Evolutionary conservation across 768 basidiomycete species (phyloP), one percentile per base, ranked within the genome.

Genomic region (Paxillus ammoniavirescens): DNA sequence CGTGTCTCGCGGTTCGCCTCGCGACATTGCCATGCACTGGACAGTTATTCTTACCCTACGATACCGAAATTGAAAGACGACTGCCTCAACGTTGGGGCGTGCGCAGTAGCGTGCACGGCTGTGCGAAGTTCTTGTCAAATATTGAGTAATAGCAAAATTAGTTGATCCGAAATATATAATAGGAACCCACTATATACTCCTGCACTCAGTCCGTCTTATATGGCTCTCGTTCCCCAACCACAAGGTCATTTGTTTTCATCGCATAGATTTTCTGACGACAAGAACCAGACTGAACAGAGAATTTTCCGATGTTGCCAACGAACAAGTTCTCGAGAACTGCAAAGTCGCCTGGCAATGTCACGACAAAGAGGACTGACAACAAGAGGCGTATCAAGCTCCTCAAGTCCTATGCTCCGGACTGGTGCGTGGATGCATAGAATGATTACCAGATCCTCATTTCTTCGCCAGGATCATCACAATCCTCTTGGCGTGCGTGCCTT

Each of bases 371-470:
- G 57, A 64, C 54, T 0, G 58, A 70, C 51, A 61, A 44, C 45
- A 62, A 63, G 56, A 66, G 67, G 53, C 66, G 58, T 10, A 67
- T 73, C 54, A 72, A 75, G 53, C 68, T 89, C 9, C 55, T 89
- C 18, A 61, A 74, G 38, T 86, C 86, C 3, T 91, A 92, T 71
- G 78, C 81, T 21, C 86, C 87, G 0, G 90, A 92, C 61, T 92
- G 90, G 89, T 90, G 56, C 50, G 82, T 62, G 8, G 6, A 40
- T 41, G 18, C n/a, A 21, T 18, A 36, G 28, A 35, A 18, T 45
- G 28, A 37, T 48, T 15, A 23, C 28, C 26, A n/a, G 38, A 36
- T 42, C 37, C 33, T 50, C 40, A 65, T 14, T 40, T 13, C 17
- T 26, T 54, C 31, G 26, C 5, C 55, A 91, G 91, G 91, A 64